A percentile compares a stretch with the other conserved stretches of the same genome.
Evolutionary conservation across 768 basidiomycete species (phyloP).

Genomic region (Mycena leptocephala): DNA sequence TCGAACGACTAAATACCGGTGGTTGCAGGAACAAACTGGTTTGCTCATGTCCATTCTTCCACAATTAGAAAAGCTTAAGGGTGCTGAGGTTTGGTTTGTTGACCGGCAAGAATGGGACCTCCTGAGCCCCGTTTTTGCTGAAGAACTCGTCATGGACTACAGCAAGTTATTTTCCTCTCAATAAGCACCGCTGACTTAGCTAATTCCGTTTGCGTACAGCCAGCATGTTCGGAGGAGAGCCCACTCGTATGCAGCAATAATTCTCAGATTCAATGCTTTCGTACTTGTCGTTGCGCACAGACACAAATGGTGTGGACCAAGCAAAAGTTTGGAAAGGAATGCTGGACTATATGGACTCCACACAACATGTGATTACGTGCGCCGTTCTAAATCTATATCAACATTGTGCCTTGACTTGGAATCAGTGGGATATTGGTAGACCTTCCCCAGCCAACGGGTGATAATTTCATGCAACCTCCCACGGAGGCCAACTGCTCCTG

Average conservation of each 20-base stretch:
- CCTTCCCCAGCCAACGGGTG: background rate
- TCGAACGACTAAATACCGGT: background rate
- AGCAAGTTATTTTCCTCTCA: background rate
- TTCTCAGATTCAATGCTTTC: too few relatives aligned
- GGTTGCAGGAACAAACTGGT: background rate
- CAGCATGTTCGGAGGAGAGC: constrained; percentile 2
- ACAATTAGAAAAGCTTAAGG: background rate
- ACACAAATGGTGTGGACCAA: background rate
- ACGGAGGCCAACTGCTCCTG: background rate
- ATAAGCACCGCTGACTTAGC: too few relatives aligned
- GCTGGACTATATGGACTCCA: background rate
- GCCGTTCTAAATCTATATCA: background rate
- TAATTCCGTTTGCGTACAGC: too few relatives aligned
- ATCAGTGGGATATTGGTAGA: background rate
- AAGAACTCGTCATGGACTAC: constrained; percentile 12
- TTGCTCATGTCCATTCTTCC: background rate
- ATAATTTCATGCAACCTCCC: background rate
- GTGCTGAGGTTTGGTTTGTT: constrained; percentile 6
- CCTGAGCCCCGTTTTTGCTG: background rate
- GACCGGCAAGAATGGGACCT: constrained; percentile 14
- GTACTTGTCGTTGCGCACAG: background rate
- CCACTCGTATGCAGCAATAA: background rate
- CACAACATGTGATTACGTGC: background rate
- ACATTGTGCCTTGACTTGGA: background rate
- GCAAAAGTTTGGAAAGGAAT: constrained; percentile 2